Evolutionary conservation across 345 rosid species (phyloP), one percentile per base, ranked within the genome.

Genomic region (Hevea brasiliensis): DNA sequence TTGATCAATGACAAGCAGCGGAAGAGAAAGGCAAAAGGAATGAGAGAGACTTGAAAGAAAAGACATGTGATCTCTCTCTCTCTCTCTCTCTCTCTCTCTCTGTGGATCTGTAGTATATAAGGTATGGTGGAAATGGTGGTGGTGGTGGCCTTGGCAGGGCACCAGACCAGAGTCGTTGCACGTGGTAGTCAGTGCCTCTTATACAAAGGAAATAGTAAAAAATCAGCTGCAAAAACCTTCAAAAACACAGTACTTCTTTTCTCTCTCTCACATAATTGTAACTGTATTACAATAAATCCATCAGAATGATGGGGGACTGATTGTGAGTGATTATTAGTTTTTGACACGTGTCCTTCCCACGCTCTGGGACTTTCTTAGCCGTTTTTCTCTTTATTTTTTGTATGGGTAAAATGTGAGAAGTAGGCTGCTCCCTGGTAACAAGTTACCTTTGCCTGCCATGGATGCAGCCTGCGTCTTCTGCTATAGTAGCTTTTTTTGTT

Each of bases 131-230:
- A 32, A 42, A 6, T 50, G 54, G 2, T 15, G 10, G 61, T 44
- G 66, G 12, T 11, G 18, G 35, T 13, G 47, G 47, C 9, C 8
- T 35, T 41, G 72, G 53, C 72, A 54, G 74, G 41, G 76, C 26
- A 24, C 47, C 74, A 68, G 76, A 48, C 3, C 37, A 32, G 37
- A 32, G 37, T 4, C 4, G 37, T 82, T 54, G 75, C 79, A 79
- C 83, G 81, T 79, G 81, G 81, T 81, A 82, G 83, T 79, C 85
- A 79, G 85, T 77, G 85, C 83, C 57, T 21, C 15, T 18, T 3
- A 13, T 8, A 50, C 18, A 12, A 41, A 56, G 15, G 2, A 1
- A 14, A 12, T 27, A 23, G 2, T 8, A 61, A 35, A 61, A 35
- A 8, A 21, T 20, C 3, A 11, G 3, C 0, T 8, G 1, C 9